Conservation (phyloP, 257 asterid genomes). For the Phtheirospermum japonicum region DNA sequence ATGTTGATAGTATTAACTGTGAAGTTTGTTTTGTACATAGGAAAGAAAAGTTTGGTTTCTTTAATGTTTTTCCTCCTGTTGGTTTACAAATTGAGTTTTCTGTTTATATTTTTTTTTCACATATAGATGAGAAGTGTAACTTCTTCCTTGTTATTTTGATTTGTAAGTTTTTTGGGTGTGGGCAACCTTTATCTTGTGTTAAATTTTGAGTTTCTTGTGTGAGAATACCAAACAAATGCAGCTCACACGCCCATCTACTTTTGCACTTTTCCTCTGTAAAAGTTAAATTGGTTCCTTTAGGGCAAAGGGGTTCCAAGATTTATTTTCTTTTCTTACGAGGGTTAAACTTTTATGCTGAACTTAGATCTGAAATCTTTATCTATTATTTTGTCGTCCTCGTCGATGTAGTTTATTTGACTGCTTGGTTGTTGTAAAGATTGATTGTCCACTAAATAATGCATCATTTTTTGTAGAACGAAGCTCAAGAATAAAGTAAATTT, state of each 20-base stretch:
- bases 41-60: neutral
- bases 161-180: slow-evolving; percentile 9
- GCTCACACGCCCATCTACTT: slow-evolving; percentile 17
- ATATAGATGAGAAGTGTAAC: slow-evolving; percentile 17
- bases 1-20: too few species aligned
- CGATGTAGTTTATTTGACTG: too few species aligned
- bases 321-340: slow-evolving; percentile 6
- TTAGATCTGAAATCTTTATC: slow-evolving; percentile 34
- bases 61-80: neutral
- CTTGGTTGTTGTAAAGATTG: too few species aligned
- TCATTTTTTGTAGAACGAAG: slow-evolving; percentile 7
- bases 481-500: slow-evolving; percentile 25
- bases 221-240: neutral
- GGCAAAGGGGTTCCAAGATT: slow-evolving; percentile 26
- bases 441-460: neutral
- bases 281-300: slow-evolving; percentile 23
- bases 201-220: slow-evolving; percentile 13
- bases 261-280: slow-evolving; percentile 25
- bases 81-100: slow-evolving; percentile 3
- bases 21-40: neutral
- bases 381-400: slow-evolving; percentile 20
- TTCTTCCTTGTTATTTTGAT: neutral
- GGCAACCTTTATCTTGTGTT: slow-evolving; percentile 7
- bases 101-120: slow-evolving; percentile 6
- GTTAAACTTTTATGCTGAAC: slow-evolving; percentile 18